Evolutionary conservation across 192 early-diverging fungal genomes (phyloP), one percentile per base, ranked within the genome.

Genomic region (Coemansia sp.): DNA sequence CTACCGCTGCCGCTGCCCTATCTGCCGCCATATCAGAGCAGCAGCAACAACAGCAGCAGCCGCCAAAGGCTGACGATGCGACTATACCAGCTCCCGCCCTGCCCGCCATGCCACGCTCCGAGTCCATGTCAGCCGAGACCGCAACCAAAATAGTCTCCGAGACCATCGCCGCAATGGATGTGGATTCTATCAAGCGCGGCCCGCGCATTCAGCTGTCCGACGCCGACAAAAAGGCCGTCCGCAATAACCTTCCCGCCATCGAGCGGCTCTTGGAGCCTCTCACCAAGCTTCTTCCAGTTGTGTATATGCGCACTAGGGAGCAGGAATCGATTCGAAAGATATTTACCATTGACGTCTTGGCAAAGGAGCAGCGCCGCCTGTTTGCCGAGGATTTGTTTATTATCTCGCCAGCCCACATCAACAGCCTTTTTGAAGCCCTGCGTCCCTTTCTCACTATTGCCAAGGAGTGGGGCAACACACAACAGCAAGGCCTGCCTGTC

Each of bases 401-500:
- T 21, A 41, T 79, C 5, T 35, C 50, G n/a, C 66, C 76, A 3
- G 38, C 41, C 8, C 42, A 34, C 1, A 37, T 44, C 10, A 17
- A 18, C n/a, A 18, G 12, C 29, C 52, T 56, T 34, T 39, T 38
- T 35, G 56, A 63, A 4, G 9, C 62, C 8, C 56, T 69, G 42
- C 57, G 40, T 29, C 56, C 24, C 24, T 52, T 32, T 29, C 18
- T 79, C 8, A 37, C 58, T 5, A 52, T 66, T 17, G 64, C 68
- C 26, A 79, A 79, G 36, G 62, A 72, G 37, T 79, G 76, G 76
- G 56, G 65, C n/a, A 57, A 39, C 32, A 65, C 44, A 53, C 60
- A 67, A 24, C 63, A 62, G 26, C 43, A 62, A 1, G 38, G 53
- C 8, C n/a, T 26, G 53, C 50, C 40, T 2, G 27, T 35, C 22